phyloP scores from a whole-genome alignment of 805 yeast species.

The Wickerhamiella siamensis region DNA sequence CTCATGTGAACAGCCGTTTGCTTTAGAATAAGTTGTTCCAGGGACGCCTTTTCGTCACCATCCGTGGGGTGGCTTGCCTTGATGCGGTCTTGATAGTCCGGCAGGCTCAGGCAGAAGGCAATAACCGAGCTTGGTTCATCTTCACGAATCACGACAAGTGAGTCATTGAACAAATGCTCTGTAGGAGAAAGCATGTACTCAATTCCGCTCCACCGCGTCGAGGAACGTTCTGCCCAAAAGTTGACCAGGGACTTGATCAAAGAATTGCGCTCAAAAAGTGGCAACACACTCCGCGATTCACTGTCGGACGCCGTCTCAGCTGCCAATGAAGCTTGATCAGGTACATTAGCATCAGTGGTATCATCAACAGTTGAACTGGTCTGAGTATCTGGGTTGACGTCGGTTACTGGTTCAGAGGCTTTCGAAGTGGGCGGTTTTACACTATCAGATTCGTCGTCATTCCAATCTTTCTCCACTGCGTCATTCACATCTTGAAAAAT shows the following conservation, averaged over 20 bases:
- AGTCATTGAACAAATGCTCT: slow-evolving; percentile 88
- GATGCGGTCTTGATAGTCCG: slow-evolving; percentile 63
- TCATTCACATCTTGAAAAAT: slow-evolving; percentile 78
- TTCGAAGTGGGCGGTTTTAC: background rate
- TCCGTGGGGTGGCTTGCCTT: slow-evolving; percentile 24
- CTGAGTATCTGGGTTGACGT: background rate
- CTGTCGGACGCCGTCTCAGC: background rate
- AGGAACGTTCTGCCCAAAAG: slow-evolving; percentile 96
- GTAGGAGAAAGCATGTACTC: slow-evolving; percentile 65
- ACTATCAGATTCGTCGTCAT: slow-evolving; percentile 16
- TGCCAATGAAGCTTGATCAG: background rate
- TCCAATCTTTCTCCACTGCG: slow-evolving; percentile 52
- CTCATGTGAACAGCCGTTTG: slow-evolving; percentile 80
- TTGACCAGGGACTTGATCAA: slow-evolving; percentile 69
- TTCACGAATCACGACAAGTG: slow-evolving; percentile 84
- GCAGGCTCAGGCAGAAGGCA: slow-evolving; percentile 78
- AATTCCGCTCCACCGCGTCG: slow-evolving; percentile 87
- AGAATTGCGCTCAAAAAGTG: slow-evolving; percentile 39
- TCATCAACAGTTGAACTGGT: background rate
- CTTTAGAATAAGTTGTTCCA: slow-evolving; percentile 63
- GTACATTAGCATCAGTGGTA: slow-evolving; percentile 4
- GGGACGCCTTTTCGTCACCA: slow-evolving; percentile 15
- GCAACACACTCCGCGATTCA: background rate
- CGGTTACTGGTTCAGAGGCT: background rate
- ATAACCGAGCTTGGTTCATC: slow-evolving; percentile 93